Base-by-base conservation (phyloP, 2,329 filamentous ascomycete genomes). In the Venturia aucupariae region DNA sequence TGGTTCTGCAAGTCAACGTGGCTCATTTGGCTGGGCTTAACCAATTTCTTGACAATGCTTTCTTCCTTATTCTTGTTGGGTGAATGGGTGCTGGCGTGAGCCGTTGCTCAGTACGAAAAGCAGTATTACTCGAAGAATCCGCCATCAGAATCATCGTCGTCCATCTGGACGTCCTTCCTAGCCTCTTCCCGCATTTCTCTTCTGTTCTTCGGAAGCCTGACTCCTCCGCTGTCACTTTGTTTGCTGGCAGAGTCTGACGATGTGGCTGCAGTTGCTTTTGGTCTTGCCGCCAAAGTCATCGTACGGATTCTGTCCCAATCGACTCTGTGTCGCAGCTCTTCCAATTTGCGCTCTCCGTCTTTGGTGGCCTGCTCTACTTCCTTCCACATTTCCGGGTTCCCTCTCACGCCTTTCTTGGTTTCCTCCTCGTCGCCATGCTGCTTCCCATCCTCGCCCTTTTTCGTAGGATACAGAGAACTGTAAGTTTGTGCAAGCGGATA, bases 401-500 rank as follows among this genome's bases (percentile, higher is more conserved):
- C 79, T 73, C 79, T 41, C 70, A 68, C 19, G 68, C 66, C 61
- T 63, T 67, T 15, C 19, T 75, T 76, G 8, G 70, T 67, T n/a
- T 76, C 77, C 61, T 78, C 74, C 2, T 71, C 70, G 22, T 74
- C 74, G 15, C 68, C 67, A 0, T 61, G 67, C 22, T 60, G 65
- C 42, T 70, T 70, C 3, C 66, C 65, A 51, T 67, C 70, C 44
- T 69, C 69, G n/a, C 71, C 70, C 32, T 72, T 76, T 67, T 64
- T 72, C 69, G 64, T 67, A 63, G 66, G 71, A 67, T 81, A 87
- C 2, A 87, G 72, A 24, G 82, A 80, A 68, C 89, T 80, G 74
- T 94, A 94, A 27, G 82, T 79, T 73, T 90, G 85, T 70, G 86
- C 79, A 55, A 89, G 83, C 1, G 90, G 90, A 67, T 84, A 89